Percentiles rank a stretch among this genome's conserved stretches.
Evolutionary conservation across 169 alveolate species (phyloP).

Genomic region (Cardiosporidium cionae): DNA sequence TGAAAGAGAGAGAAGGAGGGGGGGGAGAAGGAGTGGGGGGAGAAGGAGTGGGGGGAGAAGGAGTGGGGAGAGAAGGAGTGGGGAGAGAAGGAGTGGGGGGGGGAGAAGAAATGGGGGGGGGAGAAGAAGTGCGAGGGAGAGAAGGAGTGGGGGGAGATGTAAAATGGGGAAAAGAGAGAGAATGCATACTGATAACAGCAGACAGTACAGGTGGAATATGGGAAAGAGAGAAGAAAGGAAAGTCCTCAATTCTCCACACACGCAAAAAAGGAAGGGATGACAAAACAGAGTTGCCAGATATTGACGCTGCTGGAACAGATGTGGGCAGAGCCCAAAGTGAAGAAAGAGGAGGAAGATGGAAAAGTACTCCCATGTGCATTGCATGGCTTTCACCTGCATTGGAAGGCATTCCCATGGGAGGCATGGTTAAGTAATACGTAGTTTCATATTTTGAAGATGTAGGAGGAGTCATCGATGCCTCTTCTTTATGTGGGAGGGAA

Average conservation of each 20-base stretch:
- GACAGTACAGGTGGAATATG: neutral
- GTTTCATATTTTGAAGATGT: too few relatives aligned
- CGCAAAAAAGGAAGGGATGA: conserved; percentile 2
- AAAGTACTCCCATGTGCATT: too few relatives aligned
- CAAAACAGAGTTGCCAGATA: neutral
- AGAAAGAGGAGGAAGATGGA: too few relatives aligned
- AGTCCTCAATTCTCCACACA: too few relatives aligned
- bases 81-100: neutral
- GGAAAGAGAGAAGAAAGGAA: too few relatives aligned
- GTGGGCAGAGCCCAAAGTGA: too few relatives aligned
- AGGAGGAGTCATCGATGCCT: too few relatives aligned
- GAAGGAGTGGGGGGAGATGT: neutral
- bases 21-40: neutral
- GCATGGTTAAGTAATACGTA: too few relatives aligned
- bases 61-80: neutral
- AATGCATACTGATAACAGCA: neutral
- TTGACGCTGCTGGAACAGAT: too few relatives aligned
- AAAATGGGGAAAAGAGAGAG: neutral
- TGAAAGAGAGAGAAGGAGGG: neutral
- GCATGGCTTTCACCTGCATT: too few relatives aligned
- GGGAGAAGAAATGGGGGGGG: neutral
- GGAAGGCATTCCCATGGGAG: too few relatives aligned
- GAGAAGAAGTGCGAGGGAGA: neutral
- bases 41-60: neutral
- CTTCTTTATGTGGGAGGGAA: too few relatives aligned